Conservation (phyloP, 1,284 basidiomycete genomes). For the Apiotrichum siamense region DNA sequence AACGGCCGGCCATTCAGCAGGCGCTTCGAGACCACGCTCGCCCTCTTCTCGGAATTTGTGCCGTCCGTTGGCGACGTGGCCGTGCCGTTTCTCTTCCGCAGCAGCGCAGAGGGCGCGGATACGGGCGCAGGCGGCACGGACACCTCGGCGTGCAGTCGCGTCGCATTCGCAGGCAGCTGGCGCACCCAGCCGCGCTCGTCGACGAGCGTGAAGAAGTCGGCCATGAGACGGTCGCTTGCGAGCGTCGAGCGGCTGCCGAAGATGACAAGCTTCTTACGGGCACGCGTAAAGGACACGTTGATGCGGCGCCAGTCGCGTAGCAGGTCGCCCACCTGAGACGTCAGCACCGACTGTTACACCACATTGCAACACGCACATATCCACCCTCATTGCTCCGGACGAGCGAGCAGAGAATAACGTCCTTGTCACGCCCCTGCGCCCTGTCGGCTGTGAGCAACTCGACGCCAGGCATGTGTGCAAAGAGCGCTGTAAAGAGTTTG, state of each 20-base stretch:
- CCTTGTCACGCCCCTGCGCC: constrained; percentile 94
- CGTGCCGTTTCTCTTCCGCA: not conserved
- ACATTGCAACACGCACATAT: constrained; percentile 52
- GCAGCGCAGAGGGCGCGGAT: too few relatives aligned
- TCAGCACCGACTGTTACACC: not conserved
- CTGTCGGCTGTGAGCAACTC: constrained; percentile 93
- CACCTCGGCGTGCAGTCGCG: constrained; percentile 47
- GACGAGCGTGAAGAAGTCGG: constrained; percentile 70
- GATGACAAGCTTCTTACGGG: constrained; percentile 80
- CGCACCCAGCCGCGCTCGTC: constrained; percentile 64
- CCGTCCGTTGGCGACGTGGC: not conserved
- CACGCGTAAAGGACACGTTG: constrained; percentile 95
- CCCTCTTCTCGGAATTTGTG: not conserved
- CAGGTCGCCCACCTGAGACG: constrained; percentile 76
- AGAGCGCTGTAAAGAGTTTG: constrained; percentile 68
- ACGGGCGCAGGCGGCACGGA: too few relatives aligned
- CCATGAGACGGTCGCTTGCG: constrained; percentile 54
- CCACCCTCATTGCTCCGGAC: constrained; percentile 76
- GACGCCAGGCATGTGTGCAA: constrained; percentile 50
- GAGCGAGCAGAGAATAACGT: constrained; percentile 87
- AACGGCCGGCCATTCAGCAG: constrained; percentile 14
- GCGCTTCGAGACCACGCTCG: constrained; percentile 4
- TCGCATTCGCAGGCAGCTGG: constrained; percentile 54
- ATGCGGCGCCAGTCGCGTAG: constrained; percentile 90
- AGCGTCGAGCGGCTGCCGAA: constrained; percentile 78